Evolutionary conservation across 169 alveolate genomes (phyloP).

Genomic region (Amoebophrya sp.): DNA sequence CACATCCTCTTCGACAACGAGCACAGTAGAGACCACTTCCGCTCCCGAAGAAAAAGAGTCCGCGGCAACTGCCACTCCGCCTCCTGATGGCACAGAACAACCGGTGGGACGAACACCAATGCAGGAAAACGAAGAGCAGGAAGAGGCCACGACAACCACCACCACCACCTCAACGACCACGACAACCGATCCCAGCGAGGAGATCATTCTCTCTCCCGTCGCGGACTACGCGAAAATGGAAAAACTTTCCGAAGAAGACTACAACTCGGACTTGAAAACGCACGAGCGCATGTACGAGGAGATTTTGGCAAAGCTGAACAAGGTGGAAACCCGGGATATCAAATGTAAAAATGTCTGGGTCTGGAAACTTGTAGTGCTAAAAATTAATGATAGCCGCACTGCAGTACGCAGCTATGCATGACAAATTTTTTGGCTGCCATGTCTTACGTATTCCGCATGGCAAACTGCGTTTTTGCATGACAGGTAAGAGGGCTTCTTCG

Average conservation of each 20-base stretch:
- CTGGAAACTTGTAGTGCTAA: too few species aligned
- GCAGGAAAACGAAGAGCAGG: too few species aligned
- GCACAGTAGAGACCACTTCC: background rate
- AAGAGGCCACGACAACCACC: background rate
- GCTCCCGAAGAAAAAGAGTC: background rate
- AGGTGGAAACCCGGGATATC: background rate
- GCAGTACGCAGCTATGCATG: too few species aligned
- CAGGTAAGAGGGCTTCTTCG: too few species aligned
- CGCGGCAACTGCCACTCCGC: background rate
- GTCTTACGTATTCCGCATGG: too few species aligned
- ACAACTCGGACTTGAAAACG: background rate
- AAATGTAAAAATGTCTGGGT: too few species aligned
- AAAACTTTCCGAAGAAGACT: background rate
- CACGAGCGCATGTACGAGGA: background rate
- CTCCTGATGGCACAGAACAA: too few species aligned
- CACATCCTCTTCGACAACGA: background rate
- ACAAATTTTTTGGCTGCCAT: too few species aligned
- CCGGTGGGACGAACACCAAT: too few species aligned
- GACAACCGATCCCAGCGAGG: background rate
- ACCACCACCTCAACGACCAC: background rate
- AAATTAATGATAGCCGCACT: too few species aligned
- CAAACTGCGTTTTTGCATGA: too few species aligned
- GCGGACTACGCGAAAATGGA: background rate
- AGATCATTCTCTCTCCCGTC: background rate
- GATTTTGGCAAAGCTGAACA: background rate